phyloP scores from a whole-genome alignment of 106 monocot species.

The Allium cepa region DNA sequence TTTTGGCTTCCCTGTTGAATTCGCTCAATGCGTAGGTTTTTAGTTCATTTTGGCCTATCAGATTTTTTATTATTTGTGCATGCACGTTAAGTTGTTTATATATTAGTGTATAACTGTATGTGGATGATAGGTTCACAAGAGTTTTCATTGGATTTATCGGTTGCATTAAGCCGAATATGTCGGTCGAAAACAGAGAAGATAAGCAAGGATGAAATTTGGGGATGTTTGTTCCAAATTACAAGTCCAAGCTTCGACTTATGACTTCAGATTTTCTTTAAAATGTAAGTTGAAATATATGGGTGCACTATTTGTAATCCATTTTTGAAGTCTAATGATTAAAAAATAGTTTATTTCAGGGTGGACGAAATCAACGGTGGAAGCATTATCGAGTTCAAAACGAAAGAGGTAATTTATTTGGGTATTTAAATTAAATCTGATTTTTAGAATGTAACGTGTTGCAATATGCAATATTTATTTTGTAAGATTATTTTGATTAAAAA shows the following conservation, averaged over 20 bases:
- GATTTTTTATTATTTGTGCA: too few species aligned
- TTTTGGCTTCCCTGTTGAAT: slow-evolving; percentile 61
- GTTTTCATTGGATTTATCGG: slow-evolving; percentile 85
- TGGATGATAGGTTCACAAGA: slow-evolving; percentile 90
- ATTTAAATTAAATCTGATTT: not conserved
- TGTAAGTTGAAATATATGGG: slow-evolving; percentile 24
- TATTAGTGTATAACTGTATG: not conserved
- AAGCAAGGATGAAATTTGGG: slow-evolving; percentile 66
- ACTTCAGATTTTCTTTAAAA: slow-evolving; percentile 92
- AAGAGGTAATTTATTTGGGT: slow-evolving; percentile 47
- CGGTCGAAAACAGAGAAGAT: slow-evolving; percentile 55
- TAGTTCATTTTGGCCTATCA: too few species aligned
- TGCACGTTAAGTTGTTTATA: too few species aligned
- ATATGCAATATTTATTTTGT: not conserved
- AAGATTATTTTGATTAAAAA: slow-evolving; percentile 1
- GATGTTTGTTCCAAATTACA: slow-evolving; percentile 79
- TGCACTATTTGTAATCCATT: not conserved
- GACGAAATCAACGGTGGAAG: slow-evolving; percentile 85
- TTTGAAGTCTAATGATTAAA: not conserved
- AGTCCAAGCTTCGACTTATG: slow-evolving; percentile 88
- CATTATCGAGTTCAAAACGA: slow-evolving; percentile 74
- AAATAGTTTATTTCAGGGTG: slow-evolving; percentile 45
- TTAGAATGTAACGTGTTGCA: too few species aligned
- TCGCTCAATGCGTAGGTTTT: slow-evolving; percentile 86
- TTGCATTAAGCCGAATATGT: slow-evolving; percentile 58